Percentiles rank a stretch among this genome's conserved stretches.
Evolutionary conservation across 805 yeast species (phyloP).

Genomic region (Sugiyamaella chiloensis): DNA sequence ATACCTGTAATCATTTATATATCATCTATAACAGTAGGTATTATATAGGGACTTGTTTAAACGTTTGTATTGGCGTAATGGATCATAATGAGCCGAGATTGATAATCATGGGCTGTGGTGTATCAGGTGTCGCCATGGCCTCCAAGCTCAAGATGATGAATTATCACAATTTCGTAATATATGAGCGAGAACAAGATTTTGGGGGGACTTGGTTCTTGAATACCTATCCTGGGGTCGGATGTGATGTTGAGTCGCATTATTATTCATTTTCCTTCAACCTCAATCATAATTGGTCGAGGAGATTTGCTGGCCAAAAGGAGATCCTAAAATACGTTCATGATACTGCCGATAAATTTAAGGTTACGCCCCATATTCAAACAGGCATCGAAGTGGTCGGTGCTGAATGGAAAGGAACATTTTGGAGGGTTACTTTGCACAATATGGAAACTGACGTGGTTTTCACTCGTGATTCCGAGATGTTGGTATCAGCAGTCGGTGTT

Average conservation of each 20-base stretch:
- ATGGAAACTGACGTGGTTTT: constrained; percentile 13
- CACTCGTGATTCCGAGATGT: constrained; percentile 23
- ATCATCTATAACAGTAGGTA: too few species aligned
- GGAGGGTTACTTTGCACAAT: constrained; percentile 15
- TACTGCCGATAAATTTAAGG: constrained; percentile 26
- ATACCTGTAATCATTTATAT: too few species aligned
- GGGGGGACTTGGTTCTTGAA: constrained; percentile 31
- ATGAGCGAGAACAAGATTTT: constrained; percentile 30
- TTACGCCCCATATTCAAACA: constrained; percentile 23
- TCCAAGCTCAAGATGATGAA: constrained; percentile 18
- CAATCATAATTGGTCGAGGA: constrained; percentile 28
- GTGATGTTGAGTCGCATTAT: constrained; percentile 29
- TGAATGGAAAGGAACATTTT: constrained; percentile 22
- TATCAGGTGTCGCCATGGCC: constrained; percentile 20
- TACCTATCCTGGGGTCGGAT: constrained; percentile 28
- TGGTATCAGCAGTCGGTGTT: constrained; percentile 28
- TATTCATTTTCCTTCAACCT: constrained; percentile 29
- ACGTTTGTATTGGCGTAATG: too few species aligned
- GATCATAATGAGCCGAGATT: constrained; percentile 15
- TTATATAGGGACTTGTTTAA: too few species aligned
- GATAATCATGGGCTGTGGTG: constrained; percentile 20
- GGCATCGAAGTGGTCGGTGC: constrained; percentile 24
- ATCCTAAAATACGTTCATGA: constrained; percentile 25
- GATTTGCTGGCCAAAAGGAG: constrained; percentile 27
- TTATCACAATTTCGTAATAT: constrained; percentile 23